phyloP scores from a whole-genome alignment of 495 filamentous ascomycete species.

The Daldinia decipiens region DNA sequence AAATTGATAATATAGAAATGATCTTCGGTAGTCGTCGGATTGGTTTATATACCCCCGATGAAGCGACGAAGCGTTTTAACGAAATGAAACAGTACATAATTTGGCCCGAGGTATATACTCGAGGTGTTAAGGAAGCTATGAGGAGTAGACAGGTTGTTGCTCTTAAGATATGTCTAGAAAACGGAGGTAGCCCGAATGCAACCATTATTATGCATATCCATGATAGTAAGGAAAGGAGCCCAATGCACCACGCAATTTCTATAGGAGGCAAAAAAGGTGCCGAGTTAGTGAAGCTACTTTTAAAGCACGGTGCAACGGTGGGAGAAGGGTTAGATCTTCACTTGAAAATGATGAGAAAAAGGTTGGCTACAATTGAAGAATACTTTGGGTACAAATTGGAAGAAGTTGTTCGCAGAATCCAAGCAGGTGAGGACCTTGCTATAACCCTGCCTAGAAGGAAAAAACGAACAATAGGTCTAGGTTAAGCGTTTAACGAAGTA shows the following conservation, averaged over 20 bases:
- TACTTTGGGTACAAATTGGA: constrained; percentile 14
- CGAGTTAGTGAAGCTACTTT: constrained; percentile 11
- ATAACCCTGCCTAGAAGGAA: background rate
- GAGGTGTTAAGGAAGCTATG: too few relatives aligned
- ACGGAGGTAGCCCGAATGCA: constrained; percentile 28
- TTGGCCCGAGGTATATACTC: constrained; percentile 18
- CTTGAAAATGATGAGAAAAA: background rate
- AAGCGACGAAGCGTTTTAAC: constrained; percentile 17
- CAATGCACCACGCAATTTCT: background rate
- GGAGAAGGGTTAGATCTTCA: background rate
- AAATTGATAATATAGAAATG: background rate
- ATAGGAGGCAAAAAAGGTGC: background rate
- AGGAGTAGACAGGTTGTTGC: too few relatives aligned
- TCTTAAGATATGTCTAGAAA: constrained; percentile 26
- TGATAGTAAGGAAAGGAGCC: background rate
- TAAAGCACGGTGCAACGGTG: constrained; percentile 12
- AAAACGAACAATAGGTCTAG: background rate
- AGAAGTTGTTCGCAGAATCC: constrained; percentile 18
- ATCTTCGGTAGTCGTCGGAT: background rate
- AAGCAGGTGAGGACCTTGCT: constrained; percentile 24
- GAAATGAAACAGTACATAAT: constrained; percentile 24
- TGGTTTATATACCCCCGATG: background rate
- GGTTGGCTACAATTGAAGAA: constrained; percentile 8
- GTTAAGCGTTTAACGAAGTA: background rate
- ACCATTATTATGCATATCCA: too few relatives aligned